Evolutionary conservation across 2,329 filamentous ascomycete genomes (phyloP).

Genomic region (Ilyonectria robusta): DNA sequence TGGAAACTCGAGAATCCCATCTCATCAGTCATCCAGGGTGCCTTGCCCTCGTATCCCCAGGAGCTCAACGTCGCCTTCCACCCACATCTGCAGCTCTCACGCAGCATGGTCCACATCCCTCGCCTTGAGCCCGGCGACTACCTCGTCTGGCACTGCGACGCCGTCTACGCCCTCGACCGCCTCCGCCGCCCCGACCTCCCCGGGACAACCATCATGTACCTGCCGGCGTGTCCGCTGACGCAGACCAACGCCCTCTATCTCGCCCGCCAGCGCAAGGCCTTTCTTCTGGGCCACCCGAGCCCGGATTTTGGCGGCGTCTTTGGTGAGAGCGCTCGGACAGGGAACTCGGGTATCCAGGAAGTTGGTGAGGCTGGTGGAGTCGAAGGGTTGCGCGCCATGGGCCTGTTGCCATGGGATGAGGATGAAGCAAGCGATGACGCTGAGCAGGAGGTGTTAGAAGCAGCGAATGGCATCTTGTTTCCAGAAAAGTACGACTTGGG

Average conservation of each 20-base stretch:
- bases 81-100: constrained; percentile 76
- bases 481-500: constrained; percentile 54
- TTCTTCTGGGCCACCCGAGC: constrained; percentile 57
- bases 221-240: constrained; percentile 59
- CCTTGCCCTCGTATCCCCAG: constrained; percentile 76
- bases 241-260: constrained; percentile 60
- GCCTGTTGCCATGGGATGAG: constrained; percentile 58
- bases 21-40: constrained; percentile 75
- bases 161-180: constrained; percentile 78
- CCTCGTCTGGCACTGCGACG: constrained; percentile 81
- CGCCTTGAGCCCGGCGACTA: constrained; percentile 80
- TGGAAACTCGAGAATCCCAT: constrained; percentile 66
- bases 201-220: constrained; percentile 54
- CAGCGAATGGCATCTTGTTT: constrained; percentile 59
- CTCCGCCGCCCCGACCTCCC: constrained; percentile 40
- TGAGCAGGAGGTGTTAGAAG: constrained; percentile 53
- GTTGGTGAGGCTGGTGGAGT: constrained; percentile 58
- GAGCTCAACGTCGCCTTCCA: constrained; percentile 76
- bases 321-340: constrained; percentile 53
- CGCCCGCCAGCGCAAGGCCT: constrained; percentile 58
- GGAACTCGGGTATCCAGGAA: constrained; percentile 54
- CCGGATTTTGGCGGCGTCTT: constrained; percentile 56
- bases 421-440: constrained; percentile 50
- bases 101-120: constrained; percentile 79
- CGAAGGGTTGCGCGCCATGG: constrained; percentile 58